A percentile compares a stretch with the other conserved stretches of the same genome.
Evolutionary conservation across 139 green algal genomes (phyloP).

Genomic region (Volvox africanus): DNA sequence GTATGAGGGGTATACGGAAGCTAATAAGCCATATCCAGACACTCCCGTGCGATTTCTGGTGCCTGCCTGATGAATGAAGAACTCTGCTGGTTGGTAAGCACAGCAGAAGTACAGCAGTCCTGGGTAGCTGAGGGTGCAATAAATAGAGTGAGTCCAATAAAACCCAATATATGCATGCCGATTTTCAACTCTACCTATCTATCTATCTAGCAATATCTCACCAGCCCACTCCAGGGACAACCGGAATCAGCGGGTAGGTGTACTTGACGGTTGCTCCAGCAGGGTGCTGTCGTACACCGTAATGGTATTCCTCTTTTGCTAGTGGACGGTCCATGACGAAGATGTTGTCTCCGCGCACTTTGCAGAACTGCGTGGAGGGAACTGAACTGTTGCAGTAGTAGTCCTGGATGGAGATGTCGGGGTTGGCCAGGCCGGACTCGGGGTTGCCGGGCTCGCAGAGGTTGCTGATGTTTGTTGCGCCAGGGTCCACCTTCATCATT

Average conservation of each 20-base stretch:
- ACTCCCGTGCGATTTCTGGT: no score
- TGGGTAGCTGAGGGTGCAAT: no score
- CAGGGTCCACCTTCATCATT: slow-evolving; percentile 22
- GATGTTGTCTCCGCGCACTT: slow-evolving; percentile 10
- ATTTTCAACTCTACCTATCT: no score
- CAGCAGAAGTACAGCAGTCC: no score
- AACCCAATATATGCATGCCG: no score
- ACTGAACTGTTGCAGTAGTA: slow-evolving; percentile 14
- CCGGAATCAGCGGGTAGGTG: slow-evolving; percentile 4
- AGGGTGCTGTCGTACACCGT: background rate
- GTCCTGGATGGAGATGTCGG: background rate
- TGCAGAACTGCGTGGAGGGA: background rate
- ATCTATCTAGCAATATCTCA: background rate
- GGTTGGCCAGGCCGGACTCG: background rate
- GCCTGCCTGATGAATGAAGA: no score
- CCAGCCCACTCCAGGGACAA: background rate
- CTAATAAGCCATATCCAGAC: no score
- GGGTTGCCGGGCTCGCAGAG: background rate
- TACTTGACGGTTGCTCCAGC: slow-evolving; percentile 13
- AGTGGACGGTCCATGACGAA: background rate
- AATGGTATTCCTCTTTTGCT: background rate
- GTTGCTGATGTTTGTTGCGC: background rate
- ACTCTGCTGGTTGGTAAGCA: no score
- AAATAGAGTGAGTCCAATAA: no score
- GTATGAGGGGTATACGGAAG: no score